Conservation (phyloP, 1,284 basidiomycete species). For the Cryptococcus neoformans region DNA sequence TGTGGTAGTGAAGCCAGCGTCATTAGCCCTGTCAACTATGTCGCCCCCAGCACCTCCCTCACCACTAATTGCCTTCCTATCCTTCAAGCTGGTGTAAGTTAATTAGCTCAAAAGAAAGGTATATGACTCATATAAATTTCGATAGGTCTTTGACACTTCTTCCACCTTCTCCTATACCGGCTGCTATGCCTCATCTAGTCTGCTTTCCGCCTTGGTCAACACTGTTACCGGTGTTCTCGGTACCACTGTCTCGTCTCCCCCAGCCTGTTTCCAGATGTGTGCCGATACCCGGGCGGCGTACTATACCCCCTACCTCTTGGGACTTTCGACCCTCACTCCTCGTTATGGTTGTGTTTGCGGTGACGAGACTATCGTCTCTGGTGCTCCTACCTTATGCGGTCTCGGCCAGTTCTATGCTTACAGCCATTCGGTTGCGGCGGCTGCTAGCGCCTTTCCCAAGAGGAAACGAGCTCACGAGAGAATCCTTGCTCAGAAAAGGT, state of each 20-base stretch:
- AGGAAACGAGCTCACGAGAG: constrained; percentile 1
- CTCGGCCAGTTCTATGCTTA: constrained; percentile 6
- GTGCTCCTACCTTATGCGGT: constrained; percentile 1
- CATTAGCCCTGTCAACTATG: neutral
- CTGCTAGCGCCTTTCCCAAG: constrained; percentile 4
- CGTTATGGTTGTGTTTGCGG: constrained; percentile 13
- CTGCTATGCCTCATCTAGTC: neutral
- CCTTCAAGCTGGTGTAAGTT: constrained; percentile 8
- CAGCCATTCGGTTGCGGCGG: constrained; percentile 5
- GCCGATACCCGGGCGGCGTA: constrained; percentile 2
- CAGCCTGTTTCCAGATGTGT: constrained; percentile 8
- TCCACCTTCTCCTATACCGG: constrained; percentile 9
- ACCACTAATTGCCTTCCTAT: neutral
- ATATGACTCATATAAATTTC: neutral
- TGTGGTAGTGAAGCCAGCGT: constrained; percentile 1
- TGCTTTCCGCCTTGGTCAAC: neutral
- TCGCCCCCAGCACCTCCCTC: neutral
- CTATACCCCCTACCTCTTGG: neutral
- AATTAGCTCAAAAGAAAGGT: neutral
- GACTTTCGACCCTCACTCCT: neutral
- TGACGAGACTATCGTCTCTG: neutral
- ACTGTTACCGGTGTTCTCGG: neutral
- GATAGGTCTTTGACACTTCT: neutral
- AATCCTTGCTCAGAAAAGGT: neutral
- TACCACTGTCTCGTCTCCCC: constrained; percentile 4